Percentiles rank a stretch among this genome's conserved stretches.
phyloP scores from a whole-genome alignment of 305 asterid species.

The Ilex paraguariensis region DNA sequence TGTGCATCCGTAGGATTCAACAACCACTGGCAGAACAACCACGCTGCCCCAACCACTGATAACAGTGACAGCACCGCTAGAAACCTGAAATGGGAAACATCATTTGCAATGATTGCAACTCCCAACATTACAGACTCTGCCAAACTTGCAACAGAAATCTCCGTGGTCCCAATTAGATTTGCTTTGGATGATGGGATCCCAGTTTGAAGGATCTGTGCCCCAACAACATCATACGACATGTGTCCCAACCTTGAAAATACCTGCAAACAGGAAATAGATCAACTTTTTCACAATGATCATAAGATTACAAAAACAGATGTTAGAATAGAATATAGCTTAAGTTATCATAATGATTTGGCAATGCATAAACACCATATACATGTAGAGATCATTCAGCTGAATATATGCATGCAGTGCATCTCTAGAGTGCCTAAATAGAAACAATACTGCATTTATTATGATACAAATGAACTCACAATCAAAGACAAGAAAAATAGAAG shows the following conservation, averaged over 20 bases:
- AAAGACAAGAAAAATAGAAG: conserved; percentile 65
- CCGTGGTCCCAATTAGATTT: conserved; percentile 90
- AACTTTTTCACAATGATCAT: no score
- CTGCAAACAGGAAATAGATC: conserved; percentile 34
- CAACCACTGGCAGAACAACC: conserved; percentile 78
- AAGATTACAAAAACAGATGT: no score
- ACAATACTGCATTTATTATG: neutral
- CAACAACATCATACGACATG: conserved; percentile 85
- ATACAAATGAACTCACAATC: conserved; percentile 64
- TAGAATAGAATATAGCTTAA: no score
- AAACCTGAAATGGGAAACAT: conserved; percentile 71
- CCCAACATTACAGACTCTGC: conserved; percentile 92
- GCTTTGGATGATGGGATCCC: conserved; percentile 94
- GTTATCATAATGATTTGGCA: no score
- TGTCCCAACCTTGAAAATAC: conserved; percentile 88
- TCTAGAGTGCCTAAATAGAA: no score
- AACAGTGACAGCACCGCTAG: conserved; percentile 70
- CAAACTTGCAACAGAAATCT: conserved; percentile 85
- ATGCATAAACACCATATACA: no score
- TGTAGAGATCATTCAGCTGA: no score
- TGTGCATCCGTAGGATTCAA: conserved; percentile 71
- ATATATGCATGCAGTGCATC: no score
- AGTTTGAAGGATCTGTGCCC: conserved; percentile 87
- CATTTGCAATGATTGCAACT: conserved; percentile 76
- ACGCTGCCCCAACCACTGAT: conserved; percentile 81